Conservation (phyloP, 768 basidiomycete species). For the Phanerodontia chrysosporium region DNA sequence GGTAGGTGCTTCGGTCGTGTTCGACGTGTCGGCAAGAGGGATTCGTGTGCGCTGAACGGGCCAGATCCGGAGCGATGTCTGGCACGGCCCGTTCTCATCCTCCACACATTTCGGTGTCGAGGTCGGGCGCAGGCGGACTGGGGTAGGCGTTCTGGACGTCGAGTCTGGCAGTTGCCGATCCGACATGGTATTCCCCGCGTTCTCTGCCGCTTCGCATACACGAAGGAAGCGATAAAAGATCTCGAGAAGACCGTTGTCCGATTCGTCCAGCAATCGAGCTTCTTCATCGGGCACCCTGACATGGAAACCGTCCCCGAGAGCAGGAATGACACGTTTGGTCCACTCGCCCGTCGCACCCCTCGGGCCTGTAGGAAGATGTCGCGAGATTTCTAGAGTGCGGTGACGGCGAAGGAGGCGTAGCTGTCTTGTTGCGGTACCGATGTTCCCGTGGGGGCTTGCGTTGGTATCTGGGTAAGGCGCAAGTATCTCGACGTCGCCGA, state of each 20-base stretch:
- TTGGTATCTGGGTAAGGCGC: slow-evolving; percentile 15
- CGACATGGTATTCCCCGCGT: not conserved
- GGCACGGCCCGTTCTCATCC: too few species aligned
- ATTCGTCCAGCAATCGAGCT: slow-evolving; percentile 2
- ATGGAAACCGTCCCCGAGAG: not conserved
- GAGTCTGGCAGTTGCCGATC: not conserved
- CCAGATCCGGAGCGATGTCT: too few species aligned
- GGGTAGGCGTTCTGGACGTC: too few species aligned
- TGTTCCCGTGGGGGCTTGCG: not conserved
- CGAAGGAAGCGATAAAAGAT: slow-evolving; percentile 16
- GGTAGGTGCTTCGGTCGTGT: too few species aligned
- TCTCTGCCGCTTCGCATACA: slow-evolving; percentile 17
- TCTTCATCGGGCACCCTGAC: not conserved
- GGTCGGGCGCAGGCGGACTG: too few species aligned
- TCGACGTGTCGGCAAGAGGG: too few species aligned
- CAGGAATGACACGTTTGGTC: slow-evolving; percentile 22
- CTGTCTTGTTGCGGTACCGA: slow-evolving; percentile 3
- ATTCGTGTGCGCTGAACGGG: too few species aligned
- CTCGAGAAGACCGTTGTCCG: slow-evolving; percentile 10
- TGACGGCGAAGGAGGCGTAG: slow-evolving; percentile 11
- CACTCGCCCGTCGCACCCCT: not conserved
- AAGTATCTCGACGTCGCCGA: slow-evolving; percentile 44
- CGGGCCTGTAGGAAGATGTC: not conserved
- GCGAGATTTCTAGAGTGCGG: slow-evolving; percentile 21
- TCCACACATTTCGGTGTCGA: too few species aligned